Evolutionary conservation across 2,329 filamentous ascomycete species (phyloP), one percentile per base, ranked within the genome.

Genomic region (Colletotrichum limetticola): DNA sequence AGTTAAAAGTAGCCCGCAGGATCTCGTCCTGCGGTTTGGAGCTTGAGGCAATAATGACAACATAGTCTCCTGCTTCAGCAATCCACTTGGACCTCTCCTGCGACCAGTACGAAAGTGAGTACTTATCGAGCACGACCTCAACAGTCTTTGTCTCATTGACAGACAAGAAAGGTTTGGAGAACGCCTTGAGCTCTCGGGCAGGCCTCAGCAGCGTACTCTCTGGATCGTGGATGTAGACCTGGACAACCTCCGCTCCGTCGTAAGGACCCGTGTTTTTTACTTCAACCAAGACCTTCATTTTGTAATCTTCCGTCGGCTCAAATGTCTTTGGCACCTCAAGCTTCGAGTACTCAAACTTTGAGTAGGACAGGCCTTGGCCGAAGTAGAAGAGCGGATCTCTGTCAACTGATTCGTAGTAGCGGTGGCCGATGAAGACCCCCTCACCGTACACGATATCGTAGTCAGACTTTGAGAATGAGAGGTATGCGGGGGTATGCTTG

Each of bases 341-440:
- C 53, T 87, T 83, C 1, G 85, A 88, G 76, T 88, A 87, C 11
- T 80, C 76, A 79, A 96, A 96, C 0, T 85, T 90, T 0, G 93
- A 95, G 82, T 95, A 97, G 19, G 92, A 93, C 1, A 97, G 86
- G 2, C 94, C 94, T 78, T 95, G 91, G 14, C 94, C 94, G 79
- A 97, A 97, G 70, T 92, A 88, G 82, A 95, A 97, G 32, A 93
- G 87, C 0, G 92, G 89, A 1, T 87, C 85, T 5, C 90, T 86
- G 46, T 91, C 86, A n/a, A 88, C 86, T 77, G 89, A 91, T 78
- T 97, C 94, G 80, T 94, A 97, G 84, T 91, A 95, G 26, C 93
- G 88, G 83, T 97, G 97, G 4, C 94, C 94, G 49, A 96, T 86
- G 80, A 94, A 96, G 58, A 97, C 86, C 74, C 94, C 94, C 81